Evolutionary conservation across 2,329 filamentous ascomycete genomes (phyloP), one percentile per base, ranked within the genome.

Genomic region (Neurospora sp.): DNA sequence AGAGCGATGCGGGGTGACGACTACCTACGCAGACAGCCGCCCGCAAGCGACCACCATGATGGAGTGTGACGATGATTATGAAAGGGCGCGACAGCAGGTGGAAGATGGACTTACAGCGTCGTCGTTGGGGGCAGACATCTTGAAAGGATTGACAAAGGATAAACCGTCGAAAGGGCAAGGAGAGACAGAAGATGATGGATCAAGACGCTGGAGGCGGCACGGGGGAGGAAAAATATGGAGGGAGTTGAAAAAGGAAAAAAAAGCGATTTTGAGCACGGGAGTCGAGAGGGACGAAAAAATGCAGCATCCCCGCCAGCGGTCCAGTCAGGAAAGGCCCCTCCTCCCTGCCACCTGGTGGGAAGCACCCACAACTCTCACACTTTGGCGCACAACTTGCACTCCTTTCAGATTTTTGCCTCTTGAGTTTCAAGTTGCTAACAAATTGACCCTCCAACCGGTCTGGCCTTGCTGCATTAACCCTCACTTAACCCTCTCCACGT

Each of bases 1-100:
- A 76, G 71, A 76, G 77, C 75, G 79, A 79, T 84, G 83, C 83
- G 83, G 83, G 83, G 83, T 83, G 81, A 73, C 77, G 77, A 79
- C 78, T 75, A 75, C 76, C 75, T 74, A 72, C 73, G 72, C 72
- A 36, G 52, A 62, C 52, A 62, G 52, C 52, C 52, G 52, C 52
- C 52, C 52, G 52, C 52, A 62, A 62, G 52, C 52, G 28, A 62
- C 28, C 52, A 62, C 28, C 52, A 33, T 62, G 23, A 33, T 62
- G 23, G 17, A 62, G 23, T 62, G 52, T n/a, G 52, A 62, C 52
- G 28, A 62, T 62, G 52, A 36, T 36, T 62, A 17, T 36, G 12
- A 62, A 62, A 75, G 71, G 70, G 71, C 78, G 75, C 75, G 74
- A 73, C 68, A 71, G 41, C 43, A 71, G 41, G 70, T 67, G 52